Base-by-base conservation (phyloP, 208 protist species). In the Trypanosoma congolense region DNA sequence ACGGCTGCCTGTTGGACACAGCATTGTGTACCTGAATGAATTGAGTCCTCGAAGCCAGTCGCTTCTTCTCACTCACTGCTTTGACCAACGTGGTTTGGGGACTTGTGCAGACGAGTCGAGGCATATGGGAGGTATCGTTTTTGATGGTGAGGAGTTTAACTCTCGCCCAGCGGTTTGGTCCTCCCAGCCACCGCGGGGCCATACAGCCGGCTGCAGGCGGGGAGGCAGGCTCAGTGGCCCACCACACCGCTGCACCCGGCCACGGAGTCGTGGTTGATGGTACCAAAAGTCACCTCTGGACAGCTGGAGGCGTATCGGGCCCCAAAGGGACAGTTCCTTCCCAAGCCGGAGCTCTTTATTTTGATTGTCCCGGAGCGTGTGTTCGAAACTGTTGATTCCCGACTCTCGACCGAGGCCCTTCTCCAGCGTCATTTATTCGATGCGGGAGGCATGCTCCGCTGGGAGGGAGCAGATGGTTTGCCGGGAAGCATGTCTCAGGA, bases 11-110 rank as follows among this genome's bases (percentile, higher is more conserved):
- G 22, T 60, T 18, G 61, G 61, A 9, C 5, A 40, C 22, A 58
- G 42, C 10, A 26, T 21, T 19, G 3, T 67, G 6, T 67, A 55
- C 24, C 45, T 67, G 2, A 67, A 67, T 31, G 61, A 67, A 47
- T 52, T 67, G 14, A 29, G 40, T 8, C 52, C 51, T 12, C 4
- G 21, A 26, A 65, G 30, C 35, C 61, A 67, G 22, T 18, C 26
- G 21, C 18, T 47, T 26, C 54, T 67, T 40, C 51, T 67, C 22
- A 30, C 9, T 8, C 18, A 12, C 1, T 67, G 52, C n/a, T 46
- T 46, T 46, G 42, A n/a, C 21, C 18, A n/a, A 24, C 10, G 42
- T 6, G 6, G 9, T 38, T 6, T 6, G 33, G 12, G 33, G 9
- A 12, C 6, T 16, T 38, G 33, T 12, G 42, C 10, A 6, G 42